A percentile compares a stretch with the other conserved stretches of the same genome.
Evolutionary conservation across 2,329 filamentous ascomycete genomes (phyloP).

Genomic region (Fusarium ambrosium): DNA sequence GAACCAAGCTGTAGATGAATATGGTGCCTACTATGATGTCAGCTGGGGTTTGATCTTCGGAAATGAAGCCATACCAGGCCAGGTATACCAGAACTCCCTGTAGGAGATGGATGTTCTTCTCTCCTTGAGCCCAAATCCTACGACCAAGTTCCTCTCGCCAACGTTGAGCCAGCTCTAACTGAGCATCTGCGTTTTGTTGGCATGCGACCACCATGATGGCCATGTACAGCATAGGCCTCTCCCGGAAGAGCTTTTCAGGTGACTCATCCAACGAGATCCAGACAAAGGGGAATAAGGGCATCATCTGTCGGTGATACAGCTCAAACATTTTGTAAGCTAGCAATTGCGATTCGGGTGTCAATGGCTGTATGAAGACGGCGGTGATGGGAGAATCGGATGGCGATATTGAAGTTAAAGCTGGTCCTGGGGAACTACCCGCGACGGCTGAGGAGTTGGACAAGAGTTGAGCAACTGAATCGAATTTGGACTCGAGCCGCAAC

Average conservation of each 20-base stretch:
- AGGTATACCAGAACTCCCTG: constrained; percentile 12
- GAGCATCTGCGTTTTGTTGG: constrained; percentile 7
- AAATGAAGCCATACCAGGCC: constrained; percentile 5
- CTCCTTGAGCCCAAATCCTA: constrained; percentile 14
- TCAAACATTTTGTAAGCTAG: constrained; percentile 14
- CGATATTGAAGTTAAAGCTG: neutral
- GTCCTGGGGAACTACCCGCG: neutral
- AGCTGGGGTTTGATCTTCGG: neutral
- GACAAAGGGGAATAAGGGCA: constrained; percentile 21
- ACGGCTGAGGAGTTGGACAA: neutral
- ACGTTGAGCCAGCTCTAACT: constrained; percentile 14
- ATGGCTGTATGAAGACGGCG: neutral
- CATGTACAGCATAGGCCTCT: constrained; percentile 21
- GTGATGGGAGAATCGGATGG: neutral
- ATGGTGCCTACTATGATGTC: constrained; percentile 11
- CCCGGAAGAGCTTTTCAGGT: neutral
- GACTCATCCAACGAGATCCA: constrained; percentile 1
- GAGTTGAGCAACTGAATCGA: constrained; percentile 22
- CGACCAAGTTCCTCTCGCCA: constrained; percentile 19
- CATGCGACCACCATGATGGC: constrained; percentile 23
- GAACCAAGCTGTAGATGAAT: constrained; percentile 12
- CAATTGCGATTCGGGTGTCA: constrained; percentile 1
- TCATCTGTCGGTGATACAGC: constrained; percentile 15
- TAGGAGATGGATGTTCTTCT: constrained; percentile 14
- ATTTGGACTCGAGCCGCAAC: constrained; percentile 20